These are phyloP conservation scores for Eutrema salsugineum DNA, from an alignment of 441 rosid genomes.

Conservation along the genomic window DNA sequence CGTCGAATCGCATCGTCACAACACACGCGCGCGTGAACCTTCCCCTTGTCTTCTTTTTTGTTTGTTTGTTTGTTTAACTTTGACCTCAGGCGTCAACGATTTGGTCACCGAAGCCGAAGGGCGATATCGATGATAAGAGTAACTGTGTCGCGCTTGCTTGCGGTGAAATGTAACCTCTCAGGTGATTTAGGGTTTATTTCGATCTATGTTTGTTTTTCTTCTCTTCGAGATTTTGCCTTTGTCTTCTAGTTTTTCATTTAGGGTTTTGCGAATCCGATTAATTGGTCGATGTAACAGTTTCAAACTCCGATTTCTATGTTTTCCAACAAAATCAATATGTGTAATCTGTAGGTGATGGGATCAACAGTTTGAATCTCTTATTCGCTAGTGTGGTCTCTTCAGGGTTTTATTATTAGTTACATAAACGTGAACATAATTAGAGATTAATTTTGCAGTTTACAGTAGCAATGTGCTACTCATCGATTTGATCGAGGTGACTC, in stretches of 20 bases:
- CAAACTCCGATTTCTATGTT: neutral
- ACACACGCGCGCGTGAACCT: conserved; percentile 11
- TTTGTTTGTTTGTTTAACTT: neutral
- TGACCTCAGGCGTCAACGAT: neutral
- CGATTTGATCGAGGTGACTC: neutral
- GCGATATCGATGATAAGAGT: neutral
- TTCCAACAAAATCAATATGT: neutral
- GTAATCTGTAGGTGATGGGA: neutral
- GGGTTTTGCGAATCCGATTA: neutral
- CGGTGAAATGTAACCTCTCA: neutral
- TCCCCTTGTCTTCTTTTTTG: neutral
- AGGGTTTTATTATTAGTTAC: too few species aligned
- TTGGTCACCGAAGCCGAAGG: neutral
- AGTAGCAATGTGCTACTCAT: neutral
- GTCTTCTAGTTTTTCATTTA: neutral
- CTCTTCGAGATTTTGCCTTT: neutral
- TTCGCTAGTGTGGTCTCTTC: neutral
- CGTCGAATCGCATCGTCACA: neutral
- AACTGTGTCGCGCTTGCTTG: conserved; percentile 1
- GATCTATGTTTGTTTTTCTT: neutral
- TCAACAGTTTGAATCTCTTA: neutral
- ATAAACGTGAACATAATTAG: neutral
- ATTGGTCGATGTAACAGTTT: neutral
- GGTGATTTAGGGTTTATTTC: neutral
- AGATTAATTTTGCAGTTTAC: too few species aligned